Base-by-base conservation (phyloP, 2,329 filamentous ascomycete genomes). In the Colletotrichum sp. region DNA sequence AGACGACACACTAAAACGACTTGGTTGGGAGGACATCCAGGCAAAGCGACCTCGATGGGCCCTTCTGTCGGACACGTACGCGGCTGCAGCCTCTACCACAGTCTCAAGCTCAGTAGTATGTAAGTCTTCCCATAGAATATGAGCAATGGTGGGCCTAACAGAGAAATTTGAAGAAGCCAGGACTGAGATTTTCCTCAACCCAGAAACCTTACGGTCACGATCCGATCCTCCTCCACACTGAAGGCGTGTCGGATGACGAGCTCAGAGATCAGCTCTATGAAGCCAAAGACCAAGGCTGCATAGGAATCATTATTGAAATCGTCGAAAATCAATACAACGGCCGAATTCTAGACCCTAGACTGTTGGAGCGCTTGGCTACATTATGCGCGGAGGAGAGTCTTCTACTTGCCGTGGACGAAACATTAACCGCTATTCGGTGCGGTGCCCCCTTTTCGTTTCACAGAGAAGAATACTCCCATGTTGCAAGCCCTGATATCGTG, bases 361-460 rank as follows among this genome's bases (percentile, higher is more conserved):
- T 71, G n/a, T 72, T 80, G 24, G 63, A 52, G 8, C 64, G 77
- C 5, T 70, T 80, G 21, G 73, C 76, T 39, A 32, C 26, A 3
- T 69, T 75, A 21, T 81, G 79, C 32, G 77, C 75, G 15, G 71
- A 74, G 52, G 71, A 78, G 60, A 60, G 71, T 3, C 59, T 81
- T 3, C 68, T 81, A 8, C 72, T 81, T 15, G 77, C 78, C 24
- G 76, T 79, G 3, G 80, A 81, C 36, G 79, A 81, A 75, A 80
- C 78, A 2, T 77, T 80, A 49, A 79, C 80, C 4, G 80, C 80
- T 0, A 78, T 81, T 59, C 76, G 80, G 3, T 81, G 80, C 12
- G 80, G 80, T 64, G 76, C 79, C 12, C 82, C 80, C 21, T 84
- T 84, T 72, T 26, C 78, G 7, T 81, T 81, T 49, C 80, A 79